Conservation (phyloP, 1,139 yeast genomes). For the Kurtzmaniella natalensis region DNA sequence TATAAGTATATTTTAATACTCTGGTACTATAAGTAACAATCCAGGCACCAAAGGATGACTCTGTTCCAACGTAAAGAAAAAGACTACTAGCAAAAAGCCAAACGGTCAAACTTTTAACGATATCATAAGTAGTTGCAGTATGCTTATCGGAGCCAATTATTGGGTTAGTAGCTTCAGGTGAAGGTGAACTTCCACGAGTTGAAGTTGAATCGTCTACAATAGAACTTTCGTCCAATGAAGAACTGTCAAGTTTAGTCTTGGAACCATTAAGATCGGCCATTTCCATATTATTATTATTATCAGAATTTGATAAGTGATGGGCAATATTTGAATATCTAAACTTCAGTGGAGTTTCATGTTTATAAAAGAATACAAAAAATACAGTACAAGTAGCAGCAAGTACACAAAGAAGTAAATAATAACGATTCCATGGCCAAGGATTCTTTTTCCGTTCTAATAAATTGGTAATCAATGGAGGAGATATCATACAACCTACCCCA, state of each 20-base stretch:
- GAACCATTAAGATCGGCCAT: too few species aligned
- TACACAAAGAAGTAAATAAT: conserved; percentile 34
- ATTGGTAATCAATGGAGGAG: conserved; percentile 56
- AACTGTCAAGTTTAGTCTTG: too few species aligned
- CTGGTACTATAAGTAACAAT: conserved; percentile 53
- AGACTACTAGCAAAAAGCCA: conserved; percentile 46
- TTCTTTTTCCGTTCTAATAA: conserved; percentile 28
- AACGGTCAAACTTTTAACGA: conserved; percentile 24
- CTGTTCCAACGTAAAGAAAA: conserved; percentile 64
- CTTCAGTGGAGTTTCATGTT: conserved; percentile 52
- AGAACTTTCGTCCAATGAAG: too few species aligned
- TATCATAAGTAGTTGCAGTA: conserved; percentile 5
- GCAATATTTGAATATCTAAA: conserved; percentile 33
- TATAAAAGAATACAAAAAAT: conserved; percentile 29
- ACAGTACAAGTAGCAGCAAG: conserved; percentile 22
- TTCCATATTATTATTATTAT: too few species aligned
- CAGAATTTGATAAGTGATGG: too few species aligned
- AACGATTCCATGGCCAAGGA: conserved; percentile 47
- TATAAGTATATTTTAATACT: conserved; percentile 41
- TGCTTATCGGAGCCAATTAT: too few species aligned
- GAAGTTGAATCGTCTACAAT: too few species aligned
- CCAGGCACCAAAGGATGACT: conserved; percentile 70
- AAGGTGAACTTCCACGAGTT: too few species aligned
- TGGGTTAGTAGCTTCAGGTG: too few species aligned
- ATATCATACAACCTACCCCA: conserved; percentile 64